Evolutionary conservation across 2,329 filamentous ascomycete genomes (phyloP).

Genomic region (Rugonectria rugulosa): DNA sequence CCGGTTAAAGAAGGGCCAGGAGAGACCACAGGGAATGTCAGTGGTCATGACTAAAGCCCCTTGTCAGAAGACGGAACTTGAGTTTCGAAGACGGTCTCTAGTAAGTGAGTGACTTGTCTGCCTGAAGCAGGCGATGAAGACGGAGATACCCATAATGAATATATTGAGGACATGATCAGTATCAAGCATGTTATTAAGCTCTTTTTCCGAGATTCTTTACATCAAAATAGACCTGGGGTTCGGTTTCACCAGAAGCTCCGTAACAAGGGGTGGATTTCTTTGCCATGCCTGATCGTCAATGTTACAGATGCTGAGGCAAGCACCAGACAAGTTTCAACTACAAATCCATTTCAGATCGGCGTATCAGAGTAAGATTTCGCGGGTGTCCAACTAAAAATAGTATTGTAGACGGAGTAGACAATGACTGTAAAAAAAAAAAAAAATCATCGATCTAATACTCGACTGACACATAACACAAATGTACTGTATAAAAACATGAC

Average conservation of each 20-base stretch:
- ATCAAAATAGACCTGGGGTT: neutral
- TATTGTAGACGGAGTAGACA: neutral
- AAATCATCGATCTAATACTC: slow-evolving; percentile 34
- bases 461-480: slow-evolving; percentile 32
- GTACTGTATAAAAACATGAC: slow-evolving; percentile 29
- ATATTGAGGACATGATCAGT: slow-evolving; percentile 22
- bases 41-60: slow-evolving; percentile 51
- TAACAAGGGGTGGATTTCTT: neutral
- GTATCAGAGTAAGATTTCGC: neutral
- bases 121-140: slow-evolving; percentile 12
- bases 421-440: neutral
- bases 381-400: neutral
- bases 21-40: slow-evolving; percentile 48
- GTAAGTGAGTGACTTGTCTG: slow-evolving; percentile 15
- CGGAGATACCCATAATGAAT: slow-evolving; percentile 24
- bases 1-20: slow-evolving; percentile 47
- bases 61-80: slow-evolving; percentile 49
- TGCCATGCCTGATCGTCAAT: neutral
- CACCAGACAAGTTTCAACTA: neutral
- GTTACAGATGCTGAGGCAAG: neutral
- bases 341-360: neutral
- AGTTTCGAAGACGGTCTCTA: slow-evolving; percentile 47
- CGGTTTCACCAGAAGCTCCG: neutral
- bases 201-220: neutral
- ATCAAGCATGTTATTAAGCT: neutral